A percentile compares a stretch with the other conserved stretches of the same genome.
Evolutionary conservation across 129 eudicot genomes (phyloP).

Genomic region (carrot (Daucus carota)): DNA sequence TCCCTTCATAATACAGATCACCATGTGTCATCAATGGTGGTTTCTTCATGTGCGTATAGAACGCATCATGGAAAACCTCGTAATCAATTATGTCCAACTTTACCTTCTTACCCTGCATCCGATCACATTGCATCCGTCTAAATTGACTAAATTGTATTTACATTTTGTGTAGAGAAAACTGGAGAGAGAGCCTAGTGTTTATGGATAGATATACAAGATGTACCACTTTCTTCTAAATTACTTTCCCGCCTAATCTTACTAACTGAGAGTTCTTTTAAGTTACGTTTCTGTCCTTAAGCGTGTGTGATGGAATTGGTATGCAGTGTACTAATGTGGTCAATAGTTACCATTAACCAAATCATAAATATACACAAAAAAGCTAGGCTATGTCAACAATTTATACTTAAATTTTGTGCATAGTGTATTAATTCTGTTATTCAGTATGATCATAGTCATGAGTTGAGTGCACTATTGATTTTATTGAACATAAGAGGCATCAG

Average conservation of each 20-base stretch:
- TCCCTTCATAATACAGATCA: constrained; percentile 63
- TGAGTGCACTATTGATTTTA: background rate
- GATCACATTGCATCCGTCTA: constrained; percentile 66
- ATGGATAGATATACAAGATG: no score
- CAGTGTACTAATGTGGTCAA: background rate
- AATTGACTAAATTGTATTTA: no score
- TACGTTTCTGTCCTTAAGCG: no score
- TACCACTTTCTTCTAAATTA: no score
- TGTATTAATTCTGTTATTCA: background rate
- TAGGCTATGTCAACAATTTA: background rate
- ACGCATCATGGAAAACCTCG: constrained; percentile 98
- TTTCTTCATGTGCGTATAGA: constrained; percentile 81
- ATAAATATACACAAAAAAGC: background rate
- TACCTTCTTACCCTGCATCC: constrained; percentile 96
- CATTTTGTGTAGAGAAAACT: no score
- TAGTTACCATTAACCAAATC: background rate
- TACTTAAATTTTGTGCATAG: background rate
- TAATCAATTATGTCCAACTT: constrained; percentile 97
- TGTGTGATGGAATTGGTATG: no score
- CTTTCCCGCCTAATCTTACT: no score
- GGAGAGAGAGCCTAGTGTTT: no score
- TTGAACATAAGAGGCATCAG: background rate
- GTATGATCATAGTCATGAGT: background rate
- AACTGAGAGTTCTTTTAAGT: no score
- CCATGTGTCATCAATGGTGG: constrained; percentile 88